Evolutionary conservation across 768 basidiomycete genomes (phyloP), one percentile per base, ranked within the genome.

Genomic region (Suillus bovinus): DNA sequence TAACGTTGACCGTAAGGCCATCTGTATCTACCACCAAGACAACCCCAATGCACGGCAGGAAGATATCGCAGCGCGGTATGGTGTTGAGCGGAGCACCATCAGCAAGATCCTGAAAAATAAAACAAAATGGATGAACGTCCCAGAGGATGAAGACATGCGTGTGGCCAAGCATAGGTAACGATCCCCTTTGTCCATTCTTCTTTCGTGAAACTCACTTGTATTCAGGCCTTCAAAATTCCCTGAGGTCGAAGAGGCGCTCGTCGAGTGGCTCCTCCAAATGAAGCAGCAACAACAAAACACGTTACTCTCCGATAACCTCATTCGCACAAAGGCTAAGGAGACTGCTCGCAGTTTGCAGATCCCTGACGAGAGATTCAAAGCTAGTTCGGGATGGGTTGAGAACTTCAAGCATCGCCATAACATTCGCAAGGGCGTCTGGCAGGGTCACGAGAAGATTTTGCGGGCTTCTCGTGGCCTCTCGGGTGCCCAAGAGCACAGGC

Each of bases 371-470:
- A 83, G 84, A 72, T 96, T 96, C 84, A 95, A 94, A 76, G 93
- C 91, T n/a, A 91, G 89, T 70, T 86, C 89, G 11, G 92, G 93
- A 5, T 96, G 94, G 94, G 82, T 96, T 59, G 93, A 95, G 72
- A 93, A 93, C 72, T 96, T 94, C 80, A 95, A 94, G 77, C 83
- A 85, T 68, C 87, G 94, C 38, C 84, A 90, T 65, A 86, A 86
- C 62, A 91, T 96, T 64, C 82, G 85, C 47, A 83, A 84, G 27
- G 91, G 91, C 1, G 76, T 82, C 22, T 88, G 83, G 82, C 76
- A 73, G 22, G 79, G 81, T 31, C 71, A 71, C 34, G 81, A 78
- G 59, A 77, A 74, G 50, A 70, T 70, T 59, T 66, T 71, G 41
- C 75, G 76, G 61, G 69, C 71, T 22, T 59, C 71, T 49, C 74